A percentile compares a stretch with the other conserved stretches of the same genome.
Evolutionary conservation across 768 basidiomycete species (phyloP).

Genomic region (Baorangia bicolor): DNA sequence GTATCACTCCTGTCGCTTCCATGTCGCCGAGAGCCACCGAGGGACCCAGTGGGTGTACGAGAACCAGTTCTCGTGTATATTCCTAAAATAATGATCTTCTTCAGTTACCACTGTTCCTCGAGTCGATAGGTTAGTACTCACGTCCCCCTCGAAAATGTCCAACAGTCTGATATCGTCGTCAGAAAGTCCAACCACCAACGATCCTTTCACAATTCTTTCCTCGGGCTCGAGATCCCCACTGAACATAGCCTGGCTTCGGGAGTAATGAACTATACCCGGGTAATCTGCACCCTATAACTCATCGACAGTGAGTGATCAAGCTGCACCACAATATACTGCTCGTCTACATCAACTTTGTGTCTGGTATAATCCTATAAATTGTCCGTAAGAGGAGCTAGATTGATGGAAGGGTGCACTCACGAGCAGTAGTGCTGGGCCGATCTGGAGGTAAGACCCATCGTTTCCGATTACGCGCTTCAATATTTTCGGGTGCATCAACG

Average conservation of each 20-base stretch:
- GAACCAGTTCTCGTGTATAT: constrained; percentile 58
- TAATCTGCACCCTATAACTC: constrained; percentile 63
- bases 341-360: constrained; percentile 66
- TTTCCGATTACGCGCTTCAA: constrained; percentile 73
- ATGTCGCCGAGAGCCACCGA: constrained; percentile 34
- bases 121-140: constrained; percentile 32
- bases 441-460: constrained; percentile 57
- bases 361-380: constrained; percentile 67
- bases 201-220: constrained; percentile 74
- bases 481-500: constrained; percentile 84
- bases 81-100: constrained; percentile 50
- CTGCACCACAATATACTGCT: neutral
- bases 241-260: constrained; percentile 47
- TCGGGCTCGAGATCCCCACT: constrained; percentile 50
- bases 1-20: constrained; percentile 32
- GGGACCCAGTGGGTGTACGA: constrained; percentile 54
- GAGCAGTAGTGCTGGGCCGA: constrained; percentile 72
- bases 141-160: constrained; percentile 82
- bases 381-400: neutral
- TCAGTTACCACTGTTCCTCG: neutral
- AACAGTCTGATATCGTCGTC: constrained; percentile 60
- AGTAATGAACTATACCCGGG: constrained; percentile 73
- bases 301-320: constrained; percentile 2
- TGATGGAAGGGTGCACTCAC: constrained; percentile 40
- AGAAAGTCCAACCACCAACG: constrained; percentile 72